Evolutionary conservation across 495 filamentous ascomycete genomes (phyloP).

Genomic region (Lasiosphaeria miniovina): DNA sequence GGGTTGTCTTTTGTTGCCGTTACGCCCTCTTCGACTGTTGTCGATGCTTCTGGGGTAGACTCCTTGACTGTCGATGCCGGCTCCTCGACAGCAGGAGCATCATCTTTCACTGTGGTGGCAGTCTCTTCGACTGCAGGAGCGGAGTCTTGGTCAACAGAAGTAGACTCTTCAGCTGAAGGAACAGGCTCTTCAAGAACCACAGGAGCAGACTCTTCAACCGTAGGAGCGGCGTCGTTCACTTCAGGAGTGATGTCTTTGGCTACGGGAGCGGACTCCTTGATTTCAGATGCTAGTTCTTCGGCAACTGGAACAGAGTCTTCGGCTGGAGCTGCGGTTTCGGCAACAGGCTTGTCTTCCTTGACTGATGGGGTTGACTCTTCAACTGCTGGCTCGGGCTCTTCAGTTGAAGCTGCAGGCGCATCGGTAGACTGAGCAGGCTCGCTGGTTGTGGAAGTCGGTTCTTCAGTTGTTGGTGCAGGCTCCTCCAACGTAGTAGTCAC

Average conservation of each 20-base stretch:
- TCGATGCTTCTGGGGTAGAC: neutral
- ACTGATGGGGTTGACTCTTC: neutral
- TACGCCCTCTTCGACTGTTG: neutral
- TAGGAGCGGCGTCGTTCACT: neutral
- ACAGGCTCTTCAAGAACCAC: neutral
- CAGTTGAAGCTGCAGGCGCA: neutral
- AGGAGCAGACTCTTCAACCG: constrained; percentile 2
- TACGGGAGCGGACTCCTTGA: neutral
- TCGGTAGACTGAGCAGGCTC: neutral
- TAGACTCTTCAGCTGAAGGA: neutral
- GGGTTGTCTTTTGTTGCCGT: neutral
- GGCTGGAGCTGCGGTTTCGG: constrained; percentile 1
- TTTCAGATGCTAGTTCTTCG: neutral
- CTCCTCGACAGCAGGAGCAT: neutral
- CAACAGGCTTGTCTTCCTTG: too few species aligned
- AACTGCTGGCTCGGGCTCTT: neutral
- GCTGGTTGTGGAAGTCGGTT: too few species aligned
- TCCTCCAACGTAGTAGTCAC: neutral
- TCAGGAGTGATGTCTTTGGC: neutral
- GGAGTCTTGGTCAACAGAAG: constrained; percentile 5
- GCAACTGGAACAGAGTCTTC: constrained; percentile 1
- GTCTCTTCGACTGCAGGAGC: constrained; percentile 2
- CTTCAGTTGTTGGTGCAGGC: neutral
- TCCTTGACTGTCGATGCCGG: neutral
- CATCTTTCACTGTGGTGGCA: neutral